Evolutionary conservation across 2,329 filamentous ascomycete genomes (phyloP), one percentile per base, ranked within the genome.

Genomic region (Pestalotiopsis sp.): DNA sequence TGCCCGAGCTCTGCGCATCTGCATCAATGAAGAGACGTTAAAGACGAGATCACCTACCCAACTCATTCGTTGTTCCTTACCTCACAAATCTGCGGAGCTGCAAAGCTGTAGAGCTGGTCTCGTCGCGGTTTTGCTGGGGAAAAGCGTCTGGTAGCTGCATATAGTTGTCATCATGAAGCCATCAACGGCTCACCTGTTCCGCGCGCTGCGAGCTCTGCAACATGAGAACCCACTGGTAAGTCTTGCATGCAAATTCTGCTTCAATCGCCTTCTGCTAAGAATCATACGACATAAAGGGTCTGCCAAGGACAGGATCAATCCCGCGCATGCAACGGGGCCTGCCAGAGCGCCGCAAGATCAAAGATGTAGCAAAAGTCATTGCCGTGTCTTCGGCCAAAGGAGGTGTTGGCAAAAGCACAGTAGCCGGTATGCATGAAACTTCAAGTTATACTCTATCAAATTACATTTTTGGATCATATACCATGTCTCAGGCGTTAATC

Each of bases 361-460:
- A 88, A 31, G 90, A 95, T 78, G 95, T 99, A 27, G 88, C 90
- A 72, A 97, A 97, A 78, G 90, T 98, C n/a, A 89, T 99, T 69
- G 94, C 95, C n/a, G 94, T 99, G 14, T 97, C 94, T 4, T 98
- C 95, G 1, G 96, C 96, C 14, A 99, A 99, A 78, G 96, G 96
- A 2, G 96, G 96, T n/a, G 96, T 99, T 0, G 96, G 96, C 1
- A 99, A 99, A 79, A 97, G 94, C 74, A 99, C 96, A 7, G 90
- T 98, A 59, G 91, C 95, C 69, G 92, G 93, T 93, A 76, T 45
- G 59, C 12, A 67, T 17, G 52, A 67, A 56, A 12, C 12, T 36
- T n/a, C 61, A 39, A 13, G 23, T 38, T 27, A 36, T n/a, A 38
- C 23, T 17, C 12, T 0, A 70, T 57, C 20, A 61, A 65, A 17